phyloP scores from a whole-genome alignment of 257 asterid genomes.

The Solanum pennellii region DNA sequence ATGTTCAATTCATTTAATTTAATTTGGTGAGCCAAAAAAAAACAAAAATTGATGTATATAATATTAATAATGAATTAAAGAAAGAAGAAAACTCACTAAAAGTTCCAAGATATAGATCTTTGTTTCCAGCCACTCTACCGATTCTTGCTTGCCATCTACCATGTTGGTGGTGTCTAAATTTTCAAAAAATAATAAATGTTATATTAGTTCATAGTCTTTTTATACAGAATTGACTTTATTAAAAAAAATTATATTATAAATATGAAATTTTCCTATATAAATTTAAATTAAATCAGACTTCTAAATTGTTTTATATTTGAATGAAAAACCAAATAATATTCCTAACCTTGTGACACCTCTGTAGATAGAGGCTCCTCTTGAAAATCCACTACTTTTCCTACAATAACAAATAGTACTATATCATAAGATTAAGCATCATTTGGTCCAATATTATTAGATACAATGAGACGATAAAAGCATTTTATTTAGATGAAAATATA shows the following conservation, averaged over 20 bases:
- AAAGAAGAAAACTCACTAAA: slow-evolving; percentile 43
- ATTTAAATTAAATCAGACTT: too few species aligned
- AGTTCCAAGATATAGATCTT: slow-evolving; percentile 84
- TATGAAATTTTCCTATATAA: too few species aligned
- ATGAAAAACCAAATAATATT: background rate
- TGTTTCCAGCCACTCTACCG: slow-evolving; percentile 87
- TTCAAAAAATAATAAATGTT: too few species aligned
- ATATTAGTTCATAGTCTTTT: background rate
- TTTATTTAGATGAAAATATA: background rate
- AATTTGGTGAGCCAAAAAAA: background rate
- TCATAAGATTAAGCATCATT: background rate
- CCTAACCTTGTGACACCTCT: slow-evolving; percentile 86
- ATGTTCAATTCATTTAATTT: background rate
- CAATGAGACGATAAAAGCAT: background rate
- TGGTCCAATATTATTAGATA: background rate
- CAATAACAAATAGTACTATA: background rate
- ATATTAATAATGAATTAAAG: background rate
- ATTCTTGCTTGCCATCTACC: slow-evolving; percentile 92
- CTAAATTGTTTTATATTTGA: too few species aligned
- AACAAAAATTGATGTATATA: background rate
- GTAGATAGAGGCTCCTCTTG: slow-evolving; percentile 84
- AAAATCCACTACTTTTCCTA: slow-evolving; percentile 92
- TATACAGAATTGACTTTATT: too few species aligned
- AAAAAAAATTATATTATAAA: too few species aligned
- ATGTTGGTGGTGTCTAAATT: slow-evolving; percentile 82